These are phyloP conservation scores for Kodamaea hsintzibuensis DNA, from an alignment of 805 yeast genomes.

Conservation along the genomic window DNA sequence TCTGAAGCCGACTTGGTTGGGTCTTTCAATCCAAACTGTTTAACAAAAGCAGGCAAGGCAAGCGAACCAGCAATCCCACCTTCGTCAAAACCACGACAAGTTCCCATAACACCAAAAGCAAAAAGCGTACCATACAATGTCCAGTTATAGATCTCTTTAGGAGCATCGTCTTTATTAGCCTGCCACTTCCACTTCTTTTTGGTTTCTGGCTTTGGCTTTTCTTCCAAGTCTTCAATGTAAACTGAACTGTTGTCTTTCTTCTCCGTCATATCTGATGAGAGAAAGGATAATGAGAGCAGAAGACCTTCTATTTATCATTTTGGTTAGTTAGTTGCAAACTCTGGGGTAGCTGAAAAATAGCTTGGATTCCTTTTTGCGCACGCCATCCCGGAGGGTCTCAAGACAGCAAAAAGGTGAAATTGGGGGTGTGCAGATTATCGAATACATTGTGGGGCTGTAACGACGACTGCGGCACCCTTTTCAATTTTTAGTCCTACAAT, in stretches of 20 bases:
- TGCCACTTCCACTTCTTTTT: constrained; percentile 17
- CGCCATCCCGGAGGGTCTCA: not conserved
- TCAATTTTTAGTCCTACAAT: not conserved
- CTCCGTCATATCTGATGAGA: constrained; percentile 2
- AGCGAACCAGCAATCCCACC: constrained; percentile 43
- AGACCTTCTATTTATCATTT: not conserved
- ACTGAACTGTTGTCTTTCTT: constrained; percentile 8
- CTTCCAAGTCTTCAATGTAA: constrained; percentile 3
- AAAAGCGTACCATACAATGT: constrained; percentile 45
- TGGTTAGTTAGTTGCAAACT: not conserved
- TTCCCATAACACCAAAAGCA: constrained; percentile 51
- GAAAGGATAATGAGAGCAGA: not conserved
- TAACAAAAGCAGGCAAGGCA: constrained; percentile 29
- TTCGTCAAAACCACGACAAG: constrained; percentile 41
- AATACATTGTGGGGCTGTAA: not conserved
- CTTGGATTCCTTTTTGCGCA: not conserved
- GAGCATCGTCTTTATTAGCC: constrained; percentile 16
- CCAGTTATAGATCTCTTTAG: constrained; percentile 46
- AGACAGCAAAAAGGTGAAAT: not conserved
- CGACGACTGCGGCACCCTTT: not conserved
- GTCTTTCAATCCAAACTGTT: constrained; percentile 32
- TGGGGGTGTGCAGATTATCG: not conserved
- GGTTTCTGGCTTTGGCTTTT: not conserved
- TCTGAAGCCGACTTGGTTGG: constrained; percentile 18
- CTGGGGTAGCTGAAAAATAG: not conserved